phyloP scores from a whole-genome alignment of 208 protist species.

The Trypanosoma caninum region DNA sequence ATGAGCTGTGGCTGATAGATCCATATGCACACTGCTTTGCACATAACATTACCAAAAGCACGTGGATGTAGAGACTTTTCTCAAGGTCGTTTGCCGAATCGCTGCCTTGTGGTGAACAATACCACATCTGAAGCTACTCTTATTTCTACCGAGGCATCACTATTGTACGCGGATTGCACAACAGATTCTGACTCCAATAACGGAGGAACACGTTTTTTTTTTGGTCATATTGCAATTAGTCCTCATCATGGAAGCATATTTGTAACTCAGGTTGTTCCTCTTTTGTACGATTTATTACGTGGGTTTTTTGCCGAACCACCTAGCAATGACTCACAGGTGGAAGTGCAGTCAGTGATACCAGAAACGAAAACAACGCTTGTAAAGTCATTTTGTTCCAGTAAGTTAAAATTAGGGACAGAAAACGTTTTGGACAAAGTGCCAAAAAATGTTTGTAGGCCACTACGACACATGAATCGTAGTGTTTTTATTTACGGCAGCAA shows the following conservation, averaged over 20 bases:
- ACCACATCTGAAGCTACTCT: conserved; percentile 15
- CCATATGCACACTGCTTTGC: conserved; percentile 25
- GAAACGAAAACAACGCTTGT: background rate
- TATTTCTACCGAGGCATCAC: conserved; percentile 12
- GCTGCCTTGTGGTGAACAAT: conserved; percentile 29
- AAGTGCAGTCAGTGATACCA: background rate
- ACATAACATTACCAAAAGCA: conserved; percentile 25
- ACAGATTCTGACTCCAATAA: background rate
- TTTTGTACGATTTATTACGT: conserved; percentile 28
- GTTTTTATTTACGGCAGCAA: conserved; percentile 26
- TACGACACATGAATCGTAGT: conserved; percentile 8
- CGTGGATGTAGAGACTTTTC: background rate
- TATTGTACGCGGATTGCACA: conserved; percentile 2
- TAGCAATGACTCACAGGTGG: background rate
- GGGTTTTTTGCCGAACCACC: background rate
- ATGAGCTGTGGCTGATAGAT: background rate
- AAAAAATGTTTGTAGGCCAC: background rate
- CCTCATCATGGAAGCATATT: conserved; percentile 32
- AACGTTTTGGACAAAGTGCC: background rate
- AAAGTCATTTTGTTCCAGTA: too few species aligned
- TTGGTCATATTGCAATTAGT: conserved; percentile 27
- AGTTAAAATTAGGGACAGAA: background rate
- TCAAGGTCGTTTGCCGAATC: conserved; percentile 13
- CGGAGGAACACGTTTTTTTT: conserved; percentile 17
- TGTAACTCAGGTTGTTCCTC: conserved; percentile 23